A percentile compares a stretch with the other conserved stretches of the same genome.
These are phyloP conservation scores for Oryza rufipogon DNA, from an alignment of 176 grass and related monocot genomes.

Conservation along the genomic window DNA sequence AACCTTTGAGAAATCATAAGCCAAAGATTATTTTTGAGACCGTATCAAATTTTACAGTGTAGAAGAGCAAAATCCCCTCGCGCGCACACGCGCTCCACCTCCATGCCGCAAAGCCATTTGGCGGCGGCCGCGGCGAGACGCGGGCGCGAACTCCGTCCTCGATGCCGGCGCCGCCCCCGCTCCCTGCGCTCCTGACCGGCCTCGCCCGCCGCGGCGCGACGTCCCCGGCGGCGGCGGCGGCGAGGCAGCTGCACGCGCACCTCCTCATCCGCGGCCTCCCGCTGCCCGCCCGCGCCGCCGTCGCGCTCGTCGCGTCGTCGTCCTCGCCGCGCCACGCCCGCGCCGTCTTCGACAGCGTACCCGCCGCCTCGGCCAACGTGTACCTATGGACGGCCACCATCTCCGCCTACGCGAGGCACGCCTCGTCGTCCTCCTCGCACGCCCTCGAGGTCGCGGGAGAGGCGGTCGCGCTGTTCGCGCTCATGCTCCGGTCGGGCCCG, in stretches of 20 bases:
- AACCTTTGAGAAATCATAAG: no score
- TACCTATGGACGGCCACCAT: slow-evolving; percentile 54
- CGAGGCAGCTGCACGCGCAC: slow-evolving; percentile 60
- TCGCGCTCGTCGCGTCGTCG: slow-evolving; percentile 48
- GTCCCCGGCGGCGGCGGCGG: not conserved
- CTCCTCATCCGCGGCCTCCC: slow-evolving; percentile 46
- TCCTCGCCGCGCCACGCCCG: slow-evolving; percentile 44
- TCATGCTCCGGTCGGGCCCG: slow-evolving; percentile 54
- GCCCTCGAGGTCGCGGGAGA: slow-evolving; percentile 21
- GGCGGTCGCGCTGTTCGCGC: slow-evolving; percentile 47
- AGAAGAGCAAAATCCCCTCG: no score
- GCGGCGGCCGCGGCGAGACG: not conserved
- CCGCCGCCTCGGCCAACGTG: slow-evolving; percentile 42
- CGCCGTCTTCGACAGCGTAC: slow-evolving; percentile 47
- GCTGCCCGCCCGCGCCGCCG: slow-evolving; percentile 44
- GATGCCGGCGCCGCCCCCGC: not conserved
- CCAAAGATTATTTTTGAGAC: no score
- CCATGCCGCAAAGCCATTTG: no score
- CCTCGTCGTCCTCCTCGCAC: slow-evolving; percentile 10
- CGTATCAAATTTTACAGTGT: no score
- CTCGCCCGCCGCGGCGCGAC: slow-evolving; percentile 36
- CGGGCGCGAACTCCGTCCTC: not conserved
- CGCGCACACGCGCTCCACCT: no score
- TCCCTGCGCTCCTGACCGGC: slow-evolving; percentile 10
- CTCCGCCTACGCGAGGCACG: slow-evolving; percentile 49